phyloP scores from a whole-genome alignment of 257 asterid genomes.

The Rubia yunnanensis region DNA sequence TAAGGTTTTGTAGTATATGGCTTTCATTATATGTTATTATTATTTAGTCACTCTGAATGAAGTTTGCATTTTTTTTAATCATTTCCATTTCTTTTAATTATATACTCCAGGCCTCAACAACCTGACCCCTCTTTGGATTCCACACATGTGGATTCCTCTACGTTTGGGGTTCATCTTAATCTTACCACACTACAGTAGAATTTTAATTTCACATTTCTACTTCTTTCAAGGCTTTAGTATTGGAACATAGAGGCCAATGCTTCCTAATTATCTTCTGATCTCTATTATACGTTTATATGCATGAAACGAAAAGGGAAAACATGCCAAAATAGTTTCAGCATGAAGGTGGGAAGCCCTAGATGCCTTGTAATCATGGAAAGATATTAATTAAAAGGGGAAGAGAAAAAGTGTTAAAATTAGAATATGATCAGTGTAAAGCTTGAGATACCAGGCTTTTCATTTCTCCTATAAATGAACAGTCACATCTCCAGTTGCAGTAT shows the following conservation, averaged over 20 bases:
- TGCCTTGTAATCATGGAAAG: neutral
- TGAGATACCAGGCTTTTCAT: neutral
- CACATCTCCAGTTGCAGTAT: neutral
- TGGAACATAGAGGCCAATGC: neutral
- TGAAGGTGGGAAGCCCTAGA: no score
- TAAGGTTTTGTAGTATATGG: neutral
- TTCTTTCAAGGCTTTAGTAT: neutral
- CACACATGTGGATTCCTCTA: neutral
- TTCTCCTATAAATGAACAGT: neutral
- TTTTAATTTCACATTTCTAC: neutral
- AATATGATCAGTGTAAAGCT: neutral
- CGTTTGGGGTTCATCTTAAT: neutral
- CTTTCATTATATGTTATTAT: neutral
- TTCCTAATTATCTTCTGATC: neutral
- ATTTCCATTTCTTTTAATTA: neutral
- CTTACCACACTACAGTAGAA: neutral
- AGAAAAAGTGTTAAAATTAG: neutral
- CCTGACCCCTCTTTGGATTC: neutral
- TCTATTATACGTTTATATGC: neutral
- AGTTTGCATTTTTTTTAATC: neutral
- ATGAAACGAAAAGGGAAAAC: neutral
- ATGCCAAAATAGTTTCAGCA: no score
- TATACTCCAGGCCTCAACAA: neutral
- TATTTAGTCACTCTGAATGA: neutral
- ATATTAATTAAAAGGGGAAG: neutral